Evolutionary conservation across 257 asterid species (phyloP).

Genomic region (Solanum piurae): DNA sequence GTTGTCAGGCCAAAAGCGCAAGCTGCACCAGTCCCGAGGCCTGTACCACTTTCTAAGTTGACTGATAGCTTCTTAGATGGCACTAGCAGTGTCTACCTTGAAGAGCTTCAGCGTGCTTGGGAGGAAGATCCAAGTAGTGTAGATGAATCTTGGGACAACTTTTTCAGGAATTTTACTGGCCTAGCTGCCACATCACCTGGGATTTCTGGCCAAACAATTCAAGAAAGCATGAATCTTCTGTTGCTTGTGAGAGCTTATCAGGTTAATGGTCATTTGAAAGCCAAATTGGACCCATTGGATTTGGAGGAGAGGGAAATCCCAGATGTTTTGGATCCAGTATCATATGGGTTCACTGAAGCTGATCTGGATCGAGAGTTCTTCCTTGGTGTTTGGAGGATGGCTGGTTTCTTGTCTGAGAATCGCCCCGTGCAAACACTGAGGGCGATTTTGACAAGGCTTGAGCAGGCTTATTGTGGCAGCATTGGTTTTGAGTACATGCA

Average conservation of each 20-base stretch:
- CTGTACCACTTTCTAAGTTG: slow-evolving; percentile 86
- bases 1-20: slow-evolving; percentile 55
- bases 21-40: slow-evolving; percentile 75
- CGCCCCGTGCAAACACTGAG: slow-evolving; percentile 94
- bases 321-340: slow-evolving; percentile 78
- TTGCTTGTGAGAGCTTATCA: slow-evolving; percentile 95
- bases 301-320: slow-evolving; percentile 74
- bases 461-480: slow-evolving; percentile 91
- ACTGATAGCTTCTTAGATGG: slow-evolving; percentile 95
- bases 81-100: slow-evolving; percentile 93
- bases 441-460: slow-evolving; percentile 76
- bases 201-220: slow-evolving; percentile 93
- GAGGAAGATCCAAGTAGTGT: slow-evolving; percentile 92
- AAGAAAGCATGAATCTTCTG: slow-evolving; percentile 89
- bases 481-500: slow-evolving; percentile 97
- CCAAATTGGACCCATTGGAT: slow-evolving; percentile 75
- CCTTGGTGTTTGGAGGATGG: slow-evolving; percentile 89
- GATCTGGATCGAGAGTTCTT: slow-evolving; percentile 95
- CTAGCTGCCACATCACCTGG: slow-evolving; percentile 90
- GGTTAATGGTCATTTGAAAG: slow-evolving; percentile 96
- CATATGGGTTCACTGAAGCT: slow-evolving; percentile 84
- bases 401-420: slow-evolving; percentile 92
- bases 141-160: slow-evolving; percentile 97
- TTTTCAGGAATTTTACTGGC: slow-evolving; percentile 89
- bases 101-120: slow-evolving; percentile 98